Percentiles rank a stretch among this genome's conserved stretches.
phyloP scores from a whole-genome alignment of 371 early-diverging fungal genomes.

The Syncephalastrum contaminatum region DNA sequence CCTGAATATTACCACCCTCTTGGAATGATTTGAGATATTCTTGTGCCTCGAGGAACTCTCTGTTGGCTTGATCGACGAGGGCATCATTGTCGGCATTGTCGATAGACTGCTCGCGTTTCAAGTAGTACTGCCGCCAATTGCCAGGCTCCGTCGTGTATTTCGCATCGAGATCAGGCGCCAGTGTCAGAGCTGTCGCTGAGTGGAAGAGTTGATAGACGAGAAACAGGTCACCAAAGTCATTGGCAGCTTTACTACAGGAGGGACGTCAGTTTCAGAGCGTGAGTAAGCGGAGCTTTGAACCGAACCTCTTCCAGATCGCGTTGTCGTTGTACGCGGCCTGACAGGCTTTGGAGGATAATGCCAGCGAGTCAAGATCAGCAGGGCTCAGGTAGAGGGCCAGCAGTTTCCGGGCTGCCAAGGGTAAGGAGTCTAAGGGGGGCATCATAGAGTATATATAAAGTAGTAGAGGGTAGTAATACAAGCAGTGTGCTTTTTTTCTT shows the following conservation, averaged over 20 bases:
- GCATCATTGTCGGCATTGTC: conserved; percentile 30
- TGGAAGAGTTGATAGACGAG: conserved; percentile 44
- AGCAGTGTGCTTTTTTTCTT: no score
- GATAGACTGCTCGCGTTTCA: conserved; percentile 26
- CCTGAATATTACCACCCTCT: conserved; percentile 39
- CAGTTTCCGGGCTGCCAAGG: no score
- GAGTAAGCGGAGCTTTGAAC: no score
- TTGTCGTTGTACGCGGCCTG: no score
- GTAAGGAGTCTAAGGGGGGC: no score
- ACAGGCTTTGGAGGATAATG: no score
- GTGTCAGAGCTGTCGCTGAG: conserved; percentile 45
- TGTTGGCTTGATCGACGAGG: conserved; percentile 42
- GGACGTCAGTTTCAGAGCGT: no score
- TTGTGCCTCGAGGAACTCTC: conserved; percentile 44
- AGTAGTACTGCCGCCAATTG: conserved; percentile 49
- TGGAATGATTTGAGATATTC: conserved; percentile 43
- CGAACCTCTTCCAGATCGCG: no score
- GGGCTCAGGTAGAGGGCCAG: no score
- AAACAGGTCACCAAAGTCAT: conserved; percentile 60
- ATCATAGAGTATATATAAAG: no score
- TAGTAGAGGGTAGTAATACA: no score
- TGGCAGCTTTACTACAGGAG: conserved; percentile 36
- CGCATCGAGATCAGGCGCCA: conserved; percentile 36
- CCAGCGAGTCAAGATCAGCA: no score
- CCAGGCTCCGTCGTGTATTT: conserved; percentile 42